Conservation (phyloP, 495 filamentous ascomycete genomes). For the Lophium mytilinum region DNA sequence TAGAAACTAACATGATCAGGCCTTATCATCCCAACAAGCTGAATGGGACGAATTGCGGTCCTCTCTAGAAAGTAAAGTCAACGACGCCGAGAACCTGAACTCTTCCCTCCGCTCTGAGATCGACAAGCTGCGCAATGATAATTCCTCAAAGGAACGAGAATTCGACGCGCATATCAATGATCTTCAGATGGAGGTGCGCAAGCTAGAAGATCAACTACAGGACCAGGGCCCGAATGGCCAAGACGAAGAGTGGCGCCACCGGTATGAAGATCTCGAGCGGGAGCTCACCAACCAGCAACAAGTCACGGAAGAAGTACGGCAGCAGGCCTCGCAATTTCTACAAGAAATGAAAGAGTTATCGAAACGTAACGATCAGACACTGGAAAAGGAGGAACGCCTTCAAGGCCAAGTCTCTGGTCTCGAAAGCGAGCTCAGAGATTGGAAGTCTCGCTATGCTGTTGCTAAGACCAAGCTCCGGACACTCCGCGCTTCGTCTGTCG, state of each 20-base stretch:
- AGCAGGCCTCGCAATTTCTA: constrained; percentile 75
- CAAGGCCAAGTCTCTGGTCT: constrained; percentile 62
- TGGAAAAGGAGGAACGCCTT: constrained; percentile 74
- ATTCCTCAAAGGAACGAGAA: constrained; percentile 53
- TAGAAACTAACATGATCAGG: constrained; percentile 6
- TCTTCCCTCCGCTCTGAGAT: constrained; percentile 69
- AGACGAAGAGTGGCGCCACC: constrained; percentile 43
- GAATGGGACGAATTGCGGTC: constrained; percentile 67
- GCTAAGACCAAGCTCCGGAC: constrained; percentile 78
- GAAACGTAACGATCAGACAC: constrained; percentile 64
- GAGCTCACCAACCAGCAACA: constrained; percentile 70
- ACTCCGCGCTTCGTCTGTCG: constrained; percentile 71
- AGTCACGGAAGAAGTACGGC: constrained; percentile 82
- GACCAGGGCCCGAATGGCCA: constrained; percentile 21
- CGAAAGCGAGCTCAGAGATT: constrained; percentile 74
- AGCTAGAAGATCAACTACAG: constrained; percentile 3
- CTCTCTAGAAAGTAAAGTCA: constrained; percentile 72
- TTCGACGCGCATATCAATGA: constrained; percentile 58
- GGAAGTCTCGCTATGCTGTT: constrained; percentile 81
- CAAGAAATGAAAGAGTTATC: constrained; percentile 84
- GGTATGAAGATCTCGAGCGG: constrained; percentile 56
- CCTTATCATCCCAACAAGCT: constrained; percentile 43
- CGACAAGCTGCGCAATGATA: constrained; percentile 59
- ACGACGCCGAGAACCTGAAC: constrained; percentile 68
- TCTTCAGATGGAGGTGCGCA: constrained; percentile 12